These are phyloP conservation scores for Symbiodinium pilosum DNA, from an alignment of 73 alveolate species.

Conservation along the genomic window DNA sequence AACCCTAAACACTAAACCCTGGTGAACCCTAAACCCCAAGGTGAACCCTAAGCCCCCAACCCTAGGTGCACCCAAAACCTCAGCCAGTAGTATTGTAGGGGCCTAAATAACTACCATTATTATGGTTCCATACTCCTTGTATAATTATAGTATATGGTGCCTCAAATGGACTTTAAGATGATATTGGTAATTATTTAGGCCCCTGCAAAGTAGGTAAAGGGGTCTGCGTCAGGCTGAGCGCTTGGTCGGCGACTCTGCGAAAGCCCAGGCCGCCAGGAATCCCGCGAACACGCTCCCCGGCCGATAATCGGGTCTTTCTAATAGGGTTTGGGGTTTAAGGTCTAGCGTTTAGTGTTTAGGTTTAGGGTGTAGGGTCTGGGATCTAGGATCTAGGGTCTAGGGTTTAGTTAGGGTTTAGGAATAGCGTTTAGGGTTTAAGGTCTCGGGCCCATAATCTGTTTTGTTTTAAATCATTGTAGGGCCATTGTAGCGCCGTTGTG, in stretches of 20 bases:
- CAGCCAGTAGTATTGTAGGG: too few species aligned
- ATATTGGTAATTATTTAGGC: background rate
- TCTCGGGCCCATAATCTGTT: too few species aligned
- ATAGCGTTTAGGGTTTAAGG: too few species aligned
- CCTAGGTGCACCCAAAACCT: too few species aligned
- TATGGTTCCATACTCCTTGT: too few species aligned
- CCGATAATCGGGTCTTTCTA: background rate
- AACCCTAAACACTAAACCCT: background rate
- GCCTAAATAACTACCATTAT: too few species aligned
- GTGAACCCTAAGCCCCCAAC: too few species aligned
- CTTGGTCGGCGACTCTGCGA: conserved; percentile 96
- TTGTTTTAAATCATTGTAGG: too few species aligned
- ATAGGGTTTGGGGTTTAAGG: background rate
- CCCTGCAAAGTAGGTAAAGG: background rate
- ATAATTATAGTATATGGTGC: background rate
- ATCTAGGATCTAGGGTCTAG: too few species aligned
- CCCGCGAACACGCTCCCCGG: conserved; percentile 92
- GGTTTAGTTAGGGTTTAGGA: background rate
- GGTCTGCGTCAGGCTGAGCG: conserved; percentile 95
- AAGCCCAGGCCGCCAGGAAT: conserved; percentile 96
- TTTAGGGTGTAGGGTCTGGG: background rate
- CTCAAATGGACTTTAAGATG: background rate
- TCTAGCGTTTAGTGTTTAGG: background rate
- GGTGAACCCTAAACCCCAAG: background rate
- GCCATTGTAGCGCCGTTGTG: too few species aligned